A percentile compares a stretch with the other conserved stretches of the same genome.
Evolutionary conservation across 1,139 yeast species (phyloP).

Genomic region (Blastobotrys persicus): DNA sequence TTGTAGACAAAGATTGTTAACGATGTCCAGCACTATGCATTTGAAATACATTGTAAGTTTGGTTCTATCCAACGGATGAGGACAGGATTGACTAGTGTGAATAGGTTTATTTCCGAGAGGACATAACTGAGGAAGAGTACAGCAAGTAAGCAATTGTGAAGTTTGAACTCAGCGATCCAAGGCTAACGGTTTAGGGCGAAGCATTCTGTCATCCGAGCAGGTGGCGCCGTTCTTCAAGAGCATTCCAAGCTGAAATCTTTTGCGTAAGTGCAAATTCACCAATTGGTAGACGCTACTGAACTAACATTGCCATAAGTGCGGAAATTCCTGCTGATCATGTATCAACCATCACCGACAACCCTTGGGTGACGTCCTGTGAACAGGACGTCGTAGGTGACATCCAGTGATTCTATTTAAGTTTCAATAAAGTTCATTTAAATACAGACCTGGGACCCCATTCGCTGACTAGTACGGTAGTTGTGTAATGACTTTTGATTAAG

Average conservation of each 20-base stretch:
- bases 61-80: background rate
- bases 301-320: background rate
- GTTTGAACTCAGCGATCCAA: no score
- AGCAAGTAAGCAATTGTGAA: constrained; percentile 26
- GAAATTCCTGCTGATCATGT: constrained; percentile 7
- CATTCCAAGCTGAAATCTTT: background rate
- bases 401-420: background rate
- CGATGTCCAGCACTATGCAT: constrained; percentile 2
- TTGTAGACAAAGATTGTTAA: background rate
- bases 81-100: background rate
- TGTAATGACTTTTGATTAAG: no score
- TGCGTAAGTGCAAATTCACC: constrained; percentile 1
- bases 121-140: constrained; percentile 27
- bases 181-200: no score
- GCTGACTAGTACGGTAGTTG: no score
- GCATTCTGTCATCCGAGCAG: constrained; percentile 3
- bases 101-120: constrained; percentile 32
- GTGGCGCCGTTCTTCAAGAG: constrained; percentile 2
- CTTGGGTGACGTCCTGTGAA: background rate
- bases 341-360: constrained; percentile 4
- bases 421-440: background rate
- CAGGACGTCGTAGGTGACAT: constrained; percentile 7
- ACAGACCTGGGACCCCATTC: no score
- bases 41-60: constrained; percentile 14
- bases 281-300: background rate